A percentile compares a stretch with the other conserved stretches of the same genome.
Conservation (phyloP, 164 flowering plant species). For the Umbilicus rupestris region DNA sequence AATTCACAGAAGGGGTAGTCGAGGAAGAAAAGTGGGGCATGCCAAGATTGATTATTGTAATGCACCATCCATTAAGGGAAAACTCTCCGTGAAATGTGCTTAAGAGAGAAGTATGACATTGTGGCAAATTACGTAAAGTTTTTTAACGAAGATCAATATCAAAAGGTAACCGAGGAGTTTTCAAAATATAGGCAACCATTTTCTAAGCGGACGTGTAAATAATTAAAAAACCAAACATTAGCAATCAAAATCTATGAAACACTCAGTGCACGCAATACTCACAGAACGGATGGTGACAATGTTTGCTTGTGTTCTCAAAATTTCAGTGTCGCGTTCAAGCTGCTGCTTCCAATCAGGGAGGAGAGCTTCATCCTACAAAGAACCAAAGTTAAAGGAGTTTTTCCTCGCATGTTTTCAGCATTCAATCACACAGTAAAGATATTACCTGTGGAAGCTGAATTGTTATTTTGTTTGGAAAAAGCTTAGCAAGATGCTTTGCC, state of each 20-base stretch:
- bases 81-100: neutral
- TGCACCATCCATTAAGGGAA: neutral
- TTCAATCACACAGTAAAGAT: neutral
- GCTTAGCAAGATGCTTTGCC: conserved; percentile 59
- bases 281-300: conserved; percentile 56
- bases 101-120: neutral
- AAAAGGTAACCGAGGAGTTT: neutral
- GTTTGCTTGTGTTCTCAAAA: conserved; percentile 57
- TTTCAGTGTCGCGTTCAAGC: conserved; percentile 71
- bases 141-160: neutral
- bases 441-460: conserved; percentile 81
- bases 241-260: neutral
- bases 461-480: conserved; percentile 82
- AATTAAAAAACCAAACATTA: neutral
- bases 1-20: neutral
- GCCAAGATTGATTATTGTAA: neutral
- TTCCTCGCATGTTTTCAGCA: neutral
- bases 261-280: conserved; percentile 19
- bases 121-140: neutral
- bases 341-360: conserved; percentile 76
- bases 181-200: no score
- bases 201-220: neutral
- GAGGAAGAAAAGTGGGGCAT: neutral
- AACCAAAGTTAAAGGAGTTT: neutral
- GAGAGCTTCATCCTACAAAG: conserved; percentile 56